Evolutionary conservation across 73 alveolate species (phyloP).

Genomic region (Tetrahymena thermophila): DNA sequence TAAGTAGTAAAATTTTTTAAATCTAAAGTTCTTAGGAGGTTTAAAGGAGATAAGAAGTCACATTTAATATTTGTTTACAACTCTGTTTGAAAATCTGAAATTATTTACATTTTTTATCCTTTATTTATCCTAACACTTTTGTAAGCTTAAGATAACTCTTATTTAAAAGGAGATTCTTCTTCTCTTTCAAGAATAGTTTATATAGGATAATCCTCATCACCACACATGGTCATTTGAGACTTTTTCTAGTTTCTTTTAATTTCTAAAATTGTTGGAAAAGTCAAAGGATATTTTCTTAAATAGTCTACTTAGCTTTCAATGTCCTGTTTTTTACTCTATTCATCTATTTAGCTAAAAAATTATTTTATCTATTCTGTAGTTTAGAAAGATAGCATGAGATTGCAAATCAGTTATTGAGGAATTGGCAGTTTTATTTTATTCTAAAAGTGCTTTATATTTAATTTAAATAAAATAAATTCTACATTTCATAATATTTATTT

Average conservation of each 20-base stretch:
- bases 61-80: not conserved
- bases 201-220: not conserved
- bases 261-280: not conserved
- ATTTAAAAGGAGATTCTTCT: not conserved
- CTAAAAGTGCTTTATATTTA: not conserved
- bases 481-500: too few species aligned
- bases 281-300: not conserved
- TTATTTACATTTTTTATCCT: not conserved
- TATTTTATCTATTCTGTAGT: not conserved
- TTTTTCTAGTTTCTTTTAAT: not conserved
- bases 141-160: not conserved
- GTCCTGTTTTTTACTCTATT: not conserved
- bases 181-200: not conserved
- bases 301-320: not conserved
- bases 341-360: not conserved
- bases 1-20: not conserved
- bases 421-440: not conserved
- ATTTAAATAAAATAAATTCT: too few species aligned
- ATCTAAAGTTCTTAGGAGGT: not conserved
- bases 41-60: not conserved
- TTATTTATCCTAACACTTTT: not conserved
- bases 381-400: not conserved
- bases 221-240: not conserved
- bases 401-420: not conserved
- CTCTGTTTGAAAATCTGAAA: not conserved